phyloP scores from a whole-genome alignment of 2,329 filamentous ascomycete genomes.

The Xylariaceae sp. region DNA sequence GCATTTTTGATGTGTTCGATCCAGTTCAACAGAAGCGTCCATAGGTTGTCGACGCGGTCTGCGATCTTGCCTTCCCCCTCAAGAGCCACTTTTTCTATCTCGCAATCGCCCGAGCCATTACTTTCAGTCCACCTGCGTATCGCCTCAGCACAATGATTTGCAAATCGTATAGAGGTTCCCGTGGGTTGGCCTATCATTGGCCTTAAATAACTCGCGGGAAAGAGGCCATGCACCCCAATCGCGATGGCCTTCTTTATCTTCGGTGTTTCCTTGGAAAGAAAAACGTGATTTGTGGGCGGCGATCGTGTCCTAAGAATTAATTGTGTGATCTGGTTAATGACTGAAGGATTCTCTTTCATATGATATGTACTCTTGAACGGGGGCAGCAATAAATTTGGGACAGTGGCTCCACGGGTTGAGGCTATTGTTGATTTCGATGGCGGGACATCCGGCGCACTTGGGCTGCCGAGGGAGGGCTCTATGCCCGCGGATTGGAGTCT shows the following conservation, averaged over 20 bases:
- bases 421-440: constrained; percentile 30
- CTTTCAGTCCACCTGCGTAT: constrained; percentile 76
- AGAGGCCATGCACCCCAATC: constrained; percentile 91
- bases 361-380: constrained; percentile 64
- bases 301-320: constrained; percentile 53
- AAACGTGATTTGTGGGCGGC: constrained; percentile 62
- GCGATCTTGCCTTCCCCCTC: constrained; percentile 91
- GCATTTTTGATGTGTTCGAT: constrained; percentile 82
- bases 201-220: constrained; percentile 81
- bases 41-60: constrained; percentile 84
- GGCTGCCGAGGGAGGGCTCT: constrained; percentile 35
- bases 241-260: constrained; percentile 81
- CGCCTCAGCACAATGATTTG: constrained; percentile 75
- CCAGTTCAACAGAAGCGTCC: constrained; percentile 93
- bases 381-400: constrained; percentile 62
- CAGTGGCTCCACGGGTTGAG: constrained; percentile 34
- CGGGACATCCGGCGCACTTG: constrained; percentile 31
- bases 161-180: constrained; percentile 89
- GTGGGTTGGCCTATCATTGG: constrained; percentile 91
- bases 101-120: constrained; percentile 65
- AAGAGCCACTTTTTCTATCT: constrained; percentile 89
- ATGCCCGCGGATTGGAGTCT: constrained; percentile 46
- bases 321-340: constrained; percentile 60
- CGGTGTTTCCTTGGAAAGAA: constrained; percentile 60
- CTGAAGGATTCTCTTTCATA: constrained; percentile 61